phyloP scores from a whole-genome alignment of 768 basidiomycete species.

The Mycena amicta region DNA sequence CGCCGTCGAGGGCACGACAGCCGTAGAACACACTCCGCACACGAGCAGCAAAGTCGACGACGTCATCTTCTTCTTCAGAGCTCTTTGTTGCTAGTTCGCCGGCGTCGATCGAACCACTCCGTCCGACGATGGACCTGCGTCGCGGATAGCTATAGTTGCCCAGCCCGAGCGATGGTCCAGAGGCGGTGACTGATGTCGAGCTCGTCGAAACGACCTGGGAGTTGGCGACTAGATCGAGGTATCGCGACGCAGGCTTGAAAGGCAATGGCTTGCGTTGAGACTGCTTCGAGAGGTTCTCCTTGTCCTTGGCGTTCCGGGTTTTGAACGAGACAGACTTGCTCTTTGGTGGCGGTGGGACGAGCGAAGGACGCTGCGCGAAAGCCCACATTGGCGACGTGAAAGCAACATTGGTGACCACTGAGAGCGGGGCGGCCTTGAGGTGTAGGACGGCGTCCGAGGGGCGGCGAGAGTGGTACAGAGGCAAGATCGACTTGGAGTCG shows the following conservation, averaged over 20 bases:
- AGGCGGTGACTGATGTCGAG: neutral
- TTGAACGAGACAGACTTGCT: neutral
- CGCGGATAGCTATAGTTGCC: neutral
- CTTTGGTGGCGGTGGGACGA: neutral
- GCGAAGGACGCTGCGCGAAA: neutral
- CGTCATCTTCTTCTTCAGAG: neutral
- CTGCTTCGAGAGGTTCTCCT: neutral
- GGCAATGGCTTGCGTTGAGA: neutral
- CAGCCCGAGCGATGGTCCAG: neutral
- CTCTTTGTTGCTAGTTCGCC: too few relatives aligned
- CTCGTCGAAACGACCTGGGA: neutral
- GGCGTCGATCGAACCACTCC: neutral
- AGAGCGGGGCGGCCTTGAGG: neutral
- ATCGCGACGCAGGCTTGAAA: conserved; percentile 3
- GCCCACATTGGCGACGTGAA: neutral
- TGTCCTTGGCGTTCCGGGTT: neutral
- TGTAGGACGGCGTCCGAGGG: neutral
- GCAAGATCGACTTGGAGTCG: neutral
- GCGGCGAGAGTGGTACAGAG: neutral
- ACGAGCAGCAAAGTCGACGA: conserved; percentile 15
- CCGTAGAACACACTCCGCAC: conserved; percentile 20
- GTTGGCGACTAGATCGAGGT: conserved; percentile 9
- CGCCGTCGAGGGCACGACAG: neutral
- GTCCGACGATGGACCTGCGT: neutral
- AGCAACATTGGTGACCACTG: conserved; percentile 5